Evolutionary conservation across 768 basidiomycete species (phyloP).

Genomic region (Mycena galopus): DNA sequence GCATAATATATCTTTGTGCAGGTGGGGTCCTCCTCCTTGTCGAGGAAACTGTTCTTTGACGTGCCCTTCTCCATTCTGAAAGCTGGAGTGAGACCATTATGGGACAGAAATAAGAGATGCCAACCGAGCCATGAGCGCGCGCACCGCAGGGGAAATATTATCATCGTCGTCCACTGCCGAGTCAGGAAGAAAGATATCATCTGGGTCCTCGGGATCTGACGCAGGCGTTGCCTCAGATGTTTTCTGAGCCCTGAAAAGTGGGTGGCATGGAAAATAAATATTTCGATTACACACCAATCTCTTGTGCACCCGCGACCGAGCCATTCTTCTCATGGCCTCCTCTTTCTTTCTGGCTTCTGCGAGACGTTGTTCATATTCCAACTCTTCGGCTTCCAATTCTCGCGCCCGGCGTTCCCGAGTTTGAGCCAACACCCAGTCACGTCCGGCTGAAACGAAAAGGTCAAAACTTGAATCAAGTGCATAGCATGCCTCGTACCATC

Average conservation of each 20-base stretch:
- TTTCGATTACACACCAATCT: slow-evolving; percentile 58
- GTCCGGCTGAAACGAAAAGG: slow-evolving; percentile 54
- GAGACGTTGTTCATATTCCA: slow-evolving; percentile 73
- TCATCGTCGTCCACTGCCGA: slow-evolving; percentile 57
- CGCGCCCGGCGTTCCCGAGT: slow-evolving; percentile 72
- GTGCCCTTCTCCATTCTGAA: slow-evolving; percentile 42
- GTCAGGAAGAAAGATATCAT: slow-evolving; percentile 83
- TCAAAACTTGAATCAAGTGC: neutral
- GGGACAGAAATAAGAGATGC: slow-evolving; percentile 35
- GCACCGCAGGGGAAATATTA: slow-evolving; percentile 83
- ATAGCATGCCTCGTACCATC: slow-evolving; percentile 37
- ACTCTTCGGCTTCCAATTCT: slow-evolving; percentile 77
- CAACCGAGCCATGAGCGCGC: slow-evolving; percentile 85
- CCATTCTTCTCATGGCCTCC: slow-evolving; percentile 63
- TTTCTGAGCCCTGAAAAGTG: slow-evolving; percentile 30
- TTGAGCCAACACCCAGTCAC: slow-evolving; percentile 84
- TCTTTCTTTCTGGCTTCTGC: slow-evolving; percentile 74
- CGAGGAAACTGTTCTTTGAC: slow-evolving; percentile 24
- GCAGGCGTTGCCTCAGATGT: slow-evolving; percentile 23
- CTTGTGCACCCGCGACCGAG: slow-evolving; percentile 71
- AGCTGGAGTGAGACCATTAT: slow-evolving; percentile 37
- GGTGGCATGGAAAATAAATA: neutral
- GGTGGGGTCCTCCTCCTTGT: slow-evolving; percentile 61
- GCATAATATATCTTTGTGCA: slow-evolving; percentile 94
- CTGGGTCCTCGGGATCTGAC: slow-evolving; percentile 58